Evolutionary conservation across 2,329 filamentous ascomycete species (phyloP).

Genomic region (Pseudogymnoascus sp.): DNA sequence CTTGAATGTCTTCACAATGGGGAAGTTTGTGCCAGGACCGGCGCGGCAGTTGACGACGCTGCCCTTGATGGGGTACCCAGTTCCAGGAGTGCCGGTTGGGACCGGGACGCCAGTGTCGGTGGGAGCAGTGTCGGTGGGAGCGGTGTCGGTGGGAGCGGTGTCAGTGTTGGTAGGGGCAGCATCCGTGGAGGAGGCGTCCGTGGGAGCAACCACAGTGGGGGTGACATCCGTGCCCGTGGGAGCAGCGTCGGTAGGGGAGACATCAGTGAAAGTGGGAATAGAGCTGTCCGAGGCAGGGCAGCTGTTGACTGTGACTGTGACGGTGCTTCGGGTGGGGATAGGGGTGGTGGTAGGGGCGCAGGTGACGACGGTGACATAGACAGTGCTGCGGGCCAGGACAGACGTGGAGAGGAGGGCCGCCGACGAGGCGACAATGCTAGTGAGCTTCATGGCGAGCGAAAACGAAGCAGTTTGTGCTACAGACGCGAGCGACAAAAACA

Average conservation of each 20-base stretch:
- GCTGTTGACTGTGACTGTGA: not conserved
- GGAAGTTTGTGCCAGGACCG: slow-evolving; percentile 19
- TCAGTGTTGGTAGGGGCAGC: not conserved
- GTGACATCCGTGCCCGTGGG: not conserved
- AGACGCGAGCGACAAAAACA: not conserved
- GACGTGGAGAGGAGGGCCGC: not conserved
- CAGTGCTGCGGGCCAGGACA: slow-evolving; percentile 1
- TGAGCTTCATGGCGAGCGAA: not conserved
- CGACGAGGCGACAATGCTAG: not conserved
- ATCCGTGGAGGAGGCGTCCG: not conserved
- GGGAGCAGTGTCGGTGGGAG: not conserved
- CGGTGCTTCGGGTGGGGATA: slow-evolving; percentile 8
- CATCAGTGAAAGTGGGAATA: not conserved
- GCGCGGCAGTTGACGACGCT: slow-evolving; percentile 21
- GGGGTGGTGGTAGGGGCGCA: not conserved
- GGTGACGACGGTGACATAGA: not conserved
- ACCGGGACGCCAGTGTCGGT: not conserved
- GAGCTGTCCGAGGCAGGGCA: not conserved
- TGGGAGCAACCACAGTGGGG: not conserved
- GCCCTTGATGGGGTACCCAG: slow-evolving; percentile 20
- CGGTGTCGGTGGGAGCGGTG: not conserved
- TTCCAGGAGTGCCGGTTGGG: not conserved
- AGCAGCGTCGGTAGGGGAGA: not conserved
- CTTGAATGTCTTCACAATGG: slow-evolving; percentile 13
- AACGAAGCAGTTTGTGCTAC: not conserved